phyloP scores from a whole-genome alignment of 2,329 filamentous ascomycete genomes.

The Plectosphaerella cucumerina region DNA sequence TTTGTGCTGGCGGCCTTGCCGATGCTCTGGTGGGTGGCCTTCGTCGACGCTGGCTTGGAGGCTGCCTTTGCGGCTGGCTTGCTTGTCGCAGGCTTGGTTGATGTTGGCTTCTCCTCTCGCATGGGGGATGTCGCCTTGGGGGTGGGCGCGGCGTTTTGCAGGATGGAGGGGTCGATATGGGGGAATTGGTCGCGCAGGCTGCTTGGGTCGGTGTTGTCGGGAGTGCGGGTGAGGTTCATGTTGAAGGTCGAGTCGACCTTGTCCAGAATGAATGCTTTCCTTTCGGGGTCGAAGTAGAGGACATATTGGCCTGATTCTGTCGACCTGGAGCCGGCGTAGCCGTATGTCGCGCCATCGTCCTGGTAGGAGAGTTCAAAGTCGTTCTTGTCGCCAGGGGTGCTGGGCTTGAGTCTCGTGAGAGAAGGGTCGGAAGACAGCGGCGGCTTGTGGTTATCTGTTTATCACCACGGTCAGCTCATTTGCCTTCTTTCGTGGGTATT shows the following conservation, averaged over 20 bases:
- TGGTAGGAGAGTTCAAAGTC: conserved; percentile 54
- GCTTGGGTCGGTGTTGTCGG: conserved; percentile 58
- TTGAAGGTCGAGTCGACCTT: conserved; percentile 76
- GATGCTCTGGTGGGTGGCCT: neutral
- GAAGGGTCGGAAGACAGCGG: conserved; percentile 43
- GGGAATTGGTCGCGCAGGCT: conserved; percentile 63
- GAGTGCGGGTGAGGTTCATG: conserved; percentile 76
- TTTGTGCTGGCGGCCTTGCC: conserved; percentile 13
- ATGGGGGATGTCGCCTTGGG: conserved; percentile 16
- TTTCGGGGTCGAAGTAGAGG: conserved; percentile 71
- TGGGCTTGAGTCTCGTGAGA: conserved; percentile 47
- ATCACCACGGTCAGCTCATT: conserved; percentile 3
- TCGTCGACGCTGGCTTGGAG: conserved; percentile 5
- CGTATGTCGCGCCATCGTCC: conserved; percentile 53
- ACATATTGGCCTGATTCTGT: conserved; percentile 56
- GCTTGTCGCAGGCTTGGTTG: conserved; percentile 13
- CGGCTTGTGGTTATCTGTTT: conserved; percentile 59
- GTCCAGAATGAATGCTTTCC: conserved; percentile 77
- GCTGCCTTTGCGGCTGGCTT: conserved; percentile 12
- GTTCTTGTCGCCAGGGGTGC: conserved; percentile 40
- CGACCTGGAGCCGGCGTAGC: conserved; percentile 56
- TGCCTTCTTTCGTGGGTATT: neutral
- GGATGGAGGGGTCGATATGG: conserved; percentile 47
- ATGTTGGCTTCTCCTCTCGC: conserved; percentile 16
- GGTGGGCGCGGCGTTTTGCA: conserved; percentile 14